Evolutionary conservation across 1,139 yeast genomes (phyloP).

Genomic region (Pichia inconspicua): DNA sequence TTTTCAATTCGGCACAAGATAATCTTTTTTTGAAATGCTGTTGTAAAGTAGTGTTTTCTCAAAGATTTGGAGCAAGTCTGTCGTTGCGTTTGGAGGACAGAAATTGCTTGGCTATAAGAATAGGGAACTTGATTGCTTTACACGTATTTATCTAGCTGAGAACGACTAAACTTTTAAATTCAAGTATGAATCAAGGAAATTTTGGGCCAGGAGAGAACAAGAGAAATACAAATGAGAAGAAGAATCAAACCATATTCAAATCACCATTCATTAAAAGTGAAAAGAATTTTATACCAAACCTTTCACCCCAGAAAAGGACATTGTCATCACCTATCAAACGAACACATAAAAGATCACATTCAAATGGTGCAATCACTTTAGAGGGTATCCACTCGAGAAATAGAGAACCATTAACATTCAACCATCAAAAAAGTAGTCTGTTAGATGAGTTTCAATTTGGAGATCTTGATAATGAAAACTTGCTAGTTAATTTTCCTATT

Average conservation of each 20-base stretch:
- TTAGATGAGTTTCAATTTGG: slow-evolving; percentile 25
- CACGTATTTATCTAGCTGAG: background rate
- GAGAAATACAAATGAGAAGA: background rate
- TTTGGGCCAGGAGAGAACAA: background rate
- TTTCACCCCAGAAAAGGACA: slow-evolving; percentile 1
- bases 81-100: background rate
- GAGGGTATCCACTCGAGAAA: slow-evolving; percentile 1
- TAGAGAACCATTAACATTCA: slow-evolving; percentile 4
- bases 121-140: background rate
- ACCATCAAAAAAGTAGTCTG: slow-evolving; percentile 12
- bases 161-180: background rate
- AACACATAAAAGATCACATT: background rate
- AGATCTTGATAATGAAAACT: slow-evolving; percentile 3
- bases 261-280: background rate
- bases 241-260: background rate
- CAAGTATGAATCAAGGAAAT: background rate
- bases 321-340: slow-evolving; percentile 8
- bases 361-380: slow-evolving; percentile 1
- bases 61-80: background rate
- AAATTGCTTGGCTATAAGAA: background rate
- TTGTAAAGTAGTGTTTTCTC: background rate
- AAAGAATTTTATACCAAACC: slow-evolving; percentile 2
- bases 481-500: slow-evolving; percentile 5
- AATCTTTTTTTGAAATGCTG: background rate
- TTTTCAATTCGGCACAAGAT: background rate